Base-by-base conservation (phyloP, 768 basidiomycete genomes). In the Termitomyces sp. region DNA sequence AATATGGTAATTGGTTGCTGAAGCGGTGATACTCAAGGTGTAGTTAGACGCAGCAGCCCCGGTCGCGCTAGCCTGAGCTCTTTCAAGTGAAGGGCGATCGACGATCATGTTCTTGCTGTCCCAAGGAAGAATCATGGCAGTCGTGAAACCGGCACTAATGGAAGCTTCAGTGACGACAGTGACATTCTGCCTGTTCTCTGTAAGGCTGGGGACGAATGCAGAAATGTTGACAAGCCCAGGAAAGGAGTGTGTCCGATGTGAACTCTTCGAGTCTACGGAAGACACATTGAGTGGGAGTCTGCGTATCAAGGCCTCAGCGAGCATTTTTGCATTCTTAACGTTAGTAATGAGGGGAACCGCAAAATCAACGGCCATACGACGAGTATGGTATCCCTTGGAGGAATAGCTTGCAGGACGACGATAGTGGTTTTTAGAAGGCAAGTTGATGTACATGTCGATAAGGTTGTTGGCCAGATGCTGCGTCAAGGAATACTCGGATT, bases 361-460 rank as follows among this genome's bases (percentile, higher is more conserved):
- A 64, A 96, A 98, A 70, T 99, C 97, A 60, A 99, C 94, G 6
- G 97, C 97, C 94, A 98, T 95, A 50, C 97, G 89, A 62, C 97
- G 90, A 30, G 95, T 96, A 57, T 85, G 84, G 70, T 98, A 98
- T 8, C 97, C 97, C 68, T 97, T 95, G 70, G 93, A 97, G 51
- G 93, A 84, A 68, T 98, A 99, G 70, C 87, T 95, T 14, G 97
- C 95, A 6, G 97, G 97, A 19, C 97, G 89, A 56, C 97, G 89
- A 72, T 92, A 98, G 67, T 93, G 83, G 71, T 99, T 98, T 75
- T 93, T 97, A 40, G 96, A 98, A 2, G 97, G 97, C 62, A 99
- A 76, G 71, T 99, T 99, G 83, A 99, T 96, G 71, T 98, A 99
- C 85, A 98, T 90, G 73, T 99, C 97, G 68, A 99, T 99, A 63